These are phyloP conservation scores for barley (Hordeum vulgare) DNA, from an alignment of 176 grass and related monocot genomes.

Conservation along the genomic window DNA sequence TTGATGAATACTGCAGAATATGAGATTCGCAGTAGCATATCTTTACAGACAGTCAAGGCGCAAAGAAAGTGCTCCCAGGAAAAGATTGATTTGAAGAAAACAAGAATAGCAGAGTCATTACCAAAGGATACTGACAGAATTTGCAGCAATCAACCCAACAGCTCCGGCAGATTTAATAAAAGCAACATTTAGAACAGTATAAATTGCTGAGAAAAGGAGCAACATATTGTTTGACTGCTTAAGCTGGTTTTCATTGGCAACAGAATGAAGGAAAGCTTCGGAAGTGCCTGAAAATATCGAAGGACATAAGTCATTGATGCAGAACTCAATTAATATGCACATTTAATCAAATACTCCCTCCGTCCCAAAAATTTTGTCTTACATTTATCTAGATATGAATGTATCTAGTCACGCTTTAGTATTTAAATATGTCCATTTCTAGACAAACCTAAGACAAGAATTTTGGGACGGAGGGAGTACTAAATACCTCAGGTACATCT, in stretches of 20 bases:
- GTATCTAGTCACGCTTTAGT: no score
- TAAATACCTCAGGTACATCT: background rate
- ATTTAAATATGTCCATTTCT: no score
- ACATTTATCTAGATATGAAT: no score
- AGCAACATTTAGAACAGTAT: constrained; percentile 62
- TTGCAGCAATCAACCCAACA: constrained; percentile 86
- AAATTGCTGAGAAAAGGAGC: constrained; percentile 86
- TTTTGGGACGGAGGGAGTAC: no score
- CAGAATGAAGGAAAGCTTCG: constrained; percentile 93
- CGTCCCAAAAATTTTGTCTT: no score
- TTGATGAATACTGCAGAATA: constrained; percentile 87
- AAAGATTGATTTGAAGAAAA: background rate
- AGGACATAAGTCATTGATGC: constrained; percentile 1
- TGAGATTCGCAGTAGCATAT: constrained; percentile 75
- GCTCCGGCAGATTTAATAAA: constrained; percentile 76
- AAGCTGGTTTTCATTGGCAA: constrained; percentile 84
- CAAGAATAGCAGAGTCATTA: background rate
- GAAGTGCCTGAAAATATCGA: constrained; percentile 61
- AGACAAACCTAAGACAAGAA: no score
- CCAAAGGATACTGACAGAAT: constrained; percentile 91
- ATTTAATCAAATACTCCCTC: background rate
- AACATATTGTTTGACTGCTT: constrained; percentile 83
- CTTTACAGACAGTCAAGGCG: constrained; percentile 57
- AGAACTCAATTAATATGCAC: background rate
- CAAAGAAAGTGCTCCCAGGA: background rate